Base-by-base conservation (phyloP, 352 stramenopile species). In the Aphanomyces astaci region DNA sequence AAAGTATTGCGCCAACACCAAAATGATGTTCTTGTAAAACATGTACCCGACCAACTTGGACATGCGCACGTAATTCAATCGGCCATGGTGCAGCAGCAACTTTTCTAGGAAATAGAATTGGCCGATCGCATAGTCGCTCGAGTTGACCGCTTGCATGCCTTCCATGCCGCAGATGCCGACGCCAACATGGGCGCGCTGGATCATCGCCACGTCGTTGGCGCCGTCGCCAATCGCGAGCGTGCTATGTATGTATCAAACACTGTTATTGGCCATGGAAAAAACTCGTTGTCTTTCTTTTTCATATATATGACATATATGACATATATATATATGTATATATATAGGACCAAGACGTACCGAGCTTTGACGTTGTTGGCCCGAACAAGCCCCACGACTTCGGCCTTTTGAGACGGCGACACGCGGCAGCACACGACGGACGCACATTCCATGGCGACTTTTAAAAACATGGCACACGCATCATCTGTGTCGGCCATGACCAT, bases 161-260 rank as follows among this genome's bases (percentile, higher is more conserved):
- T 99, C 97, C 66, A 98, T 90, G 5, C 97, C 96, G 53, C 86
- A 98, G 66, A 99, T 99, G 1, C 97, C 97, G 27, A 99, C 93
- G 39, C 97, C 97, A 46, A 99, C 89, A 55, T 98, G 93, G 24
- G 96, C 96, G 59, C 95, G 94, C 73, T 98, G 94, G 64, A 99
- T 99, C 96, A 99, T 99, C 43, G 91, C 94, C 48, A 99, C 96
- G 75, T 99, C 97, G 76, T 99, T 99, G 1, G 97, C 97, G 28
- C 97, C 97, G 77, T 99, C 97, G 43, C 97, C 97, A 36, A 97
- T 97, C 19, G 87, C 78, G 5, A 97, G 70, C n/a, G 89, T 97
- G n/a, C 89, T 70, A 19, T n/a, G n/a, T n/a, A n/a, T n/a, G n/a
- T n/a, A n/a, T n/a, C n/a, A n/a, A n/a, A n/a, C n/a, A n/a, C n/a